Percentiles rank a stretch among this genome's conserved stretches.
phyloP scores from a whole-genome alignment of 176 grass and related monocot species.

The Oryza australiensis region DNA sequence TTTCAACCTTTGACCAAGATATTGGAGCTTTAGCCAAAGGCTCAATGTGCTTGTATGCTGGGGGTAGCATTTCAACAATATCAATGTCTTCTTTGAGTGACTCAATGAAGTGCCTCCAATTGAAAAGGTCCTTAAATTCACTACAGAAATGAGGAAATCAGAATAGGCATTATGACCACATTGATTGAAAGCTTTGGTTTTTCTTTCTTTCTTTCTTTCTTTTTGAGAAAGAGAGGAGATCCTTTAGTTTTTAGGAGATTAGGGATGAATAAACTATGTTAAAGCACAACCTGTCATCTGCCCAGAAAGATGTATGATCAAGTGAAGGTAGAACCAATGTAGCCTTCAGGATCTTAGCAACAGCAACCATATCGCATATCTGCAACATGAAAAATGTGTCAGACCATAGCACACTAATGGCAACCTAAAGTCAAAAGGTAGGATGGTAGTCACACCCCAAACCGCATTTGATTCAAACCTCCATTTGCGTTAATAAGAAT shows the following conservation, averaged over 20 bases:
- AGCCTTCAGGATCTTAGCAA: conserved; percentile 95
- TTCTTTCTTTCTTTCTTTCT: background rate
- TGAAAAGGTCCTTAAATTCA: conserved; percentile 99
- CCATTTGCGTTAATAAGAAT: conserved; percentile 99
- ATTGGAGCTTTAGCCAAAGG: conserved; percentile 86
- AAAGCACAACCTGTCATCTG: conserved; percentile 77
- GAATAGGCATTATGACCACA: conserved; percentile 16
- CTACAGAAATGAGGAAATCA: conserved; percentile 45
- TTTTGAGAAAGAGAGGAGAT: no score
- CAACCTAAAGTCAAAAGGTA: conserved; percentile 34
- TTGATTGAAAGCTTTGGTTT: background rate
- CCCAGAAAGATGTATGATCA: conserved; percentile 99
- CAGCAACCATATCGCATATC: conserved; percentile 99
- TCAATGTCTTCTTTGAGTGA: conserved; percentile 90
- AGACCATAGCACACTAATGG: conserved; percentile 29
- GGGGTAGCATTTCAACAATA: conserved; percentile 84
- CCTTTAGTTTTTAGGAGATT: conserved; percentile 10
- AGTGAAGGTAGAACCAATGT: conserved; percentile 96
- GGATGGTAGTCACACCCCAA: conserved; percentile 77
- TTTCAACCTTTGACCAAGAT: conserved; percentile 97
- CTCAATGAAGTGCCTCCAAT: conserved; percentile 96
- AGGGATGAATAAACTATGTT: conserved; percentile 4
- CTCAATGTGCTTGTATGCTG: conserved; percentile 63
- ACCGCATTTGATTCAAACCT: conserved; percentile 99
- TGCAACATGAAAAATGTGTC: conserved; percentile 51